phyloP scores from a whole-genome alignment of 257 asterid species.

The Cruciata laevipes region DNA sequence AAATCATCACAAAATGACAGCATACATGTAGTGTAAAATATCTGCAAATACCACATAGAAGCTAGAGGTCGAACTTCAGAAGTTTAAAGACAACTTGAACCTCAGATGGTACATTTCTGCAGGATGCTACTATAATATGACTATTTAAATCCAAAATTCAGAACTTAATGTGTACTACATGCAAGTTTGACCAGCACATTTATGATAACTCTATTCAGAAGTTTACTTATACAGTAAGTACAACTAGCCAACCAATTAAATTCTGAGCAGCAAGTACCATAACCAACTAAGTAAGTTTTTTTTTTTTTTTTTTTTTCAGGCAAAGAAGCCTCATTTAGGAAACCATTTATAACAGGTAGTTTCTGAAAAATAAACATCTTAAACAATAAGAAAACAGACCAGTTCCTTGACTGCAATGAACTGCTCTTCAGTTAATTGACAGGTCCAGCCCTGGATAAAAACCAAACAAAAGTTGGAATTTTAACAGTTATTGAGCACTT shows the following conservation, averaged over 20 bases:
- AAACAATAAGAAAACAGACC: conserved; percentile 33
- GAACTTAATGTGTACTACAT: background rate
- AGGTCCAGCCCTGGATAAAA: conserved; percentile 51
- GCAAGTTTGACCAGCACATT: background rate
- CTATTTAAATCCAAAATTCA: background rate
- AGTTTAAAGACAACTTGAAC: background rate
- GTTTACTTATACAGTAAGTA: background rate
- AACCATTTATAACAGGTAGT: background rate
- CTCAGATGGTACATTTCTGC: background rate
- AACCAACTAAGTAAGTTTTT: background rate
- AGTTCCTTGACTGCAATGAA: conserved; percentile 91
- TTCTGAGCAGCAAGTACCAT: background rate
- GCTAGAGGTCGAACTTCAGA: background rate
- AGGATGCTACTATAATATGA: background rate
- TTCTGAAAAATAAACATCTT: background rate
- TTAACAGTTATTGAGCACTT: conserved; percentile 7
- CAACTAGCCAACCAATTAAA: background rate
- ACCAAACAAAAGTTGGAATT: conserved; percentile 19
- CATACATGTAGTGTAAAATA: background rate
- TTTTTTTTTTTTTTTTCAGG: background rate
- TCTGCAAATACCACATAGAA: background rate
- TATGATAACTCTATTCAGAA: background rate
- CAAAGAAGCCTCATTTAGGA: background rate
- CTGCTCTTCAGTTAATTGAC: conserved; percentile 84
- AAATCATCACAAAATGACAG: conserved; percentile 3